phyloP scores from a whole-genome alignment of 2,329 filamentous ascomycete species.

The Trichoderma brevicompactum region DNA sequence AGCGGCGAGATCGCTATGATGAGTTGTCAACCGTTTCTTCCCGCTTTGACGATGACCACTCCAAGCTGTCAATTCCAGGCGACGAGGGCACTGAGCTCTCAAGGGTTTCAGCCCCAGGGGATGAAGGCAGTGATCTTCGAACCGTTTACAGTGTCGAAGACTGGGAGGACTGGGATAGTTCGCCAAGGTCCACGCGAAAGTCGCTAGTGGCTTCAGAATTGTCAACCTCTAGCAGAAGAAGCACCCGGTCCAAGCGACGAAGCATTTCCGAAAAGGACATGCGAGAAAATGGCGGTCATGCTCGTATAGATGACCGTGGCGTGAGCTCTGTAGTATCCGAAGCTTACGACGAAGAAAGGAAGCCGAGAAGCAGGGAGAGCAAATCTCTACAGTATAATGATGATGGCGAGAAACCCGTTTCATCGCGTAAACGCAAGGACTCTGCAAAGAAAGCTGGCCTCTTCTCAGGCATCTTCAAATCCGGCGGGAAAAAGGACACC shows the following conservation, averaged over 20 bases:
- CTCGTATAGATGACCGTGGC: conserved; percentile 45
- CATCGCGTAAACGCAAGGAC: conserved; percentile 45
- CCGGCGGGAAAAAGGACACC: conserved; percentile 35
- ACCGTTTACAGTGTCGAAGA: conserved; percentile 26
- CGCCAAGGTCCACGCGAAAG: conserved; percentile 18
- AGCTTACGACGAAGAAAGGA: conserved; percentile 42
- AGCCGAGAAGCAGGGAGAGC: conserved; percentile 41
- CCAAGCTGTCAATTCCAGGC: conserved; percentile 34
- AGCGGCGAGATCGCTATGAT: conserved; percentile 11
- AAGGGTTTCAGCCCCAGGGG: conserved; percentile 17
- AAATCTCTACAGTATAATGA: conserved; percentile 41
- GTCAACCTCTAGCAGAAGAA: conserved; percentile 46
- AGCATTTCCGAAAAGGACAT: conserved; percentile 45
- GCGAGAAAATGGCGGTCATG: conserved; percentile 41
- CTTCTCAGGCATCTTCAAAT: conserved; percentile 56
- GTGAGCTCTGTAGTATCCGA: conserved; percentile 56
- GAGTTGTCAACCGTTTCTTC: conserved; percentile 35
- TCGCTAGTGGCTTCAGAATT: conserved; percentile 44
- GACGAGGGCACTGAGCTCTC: conserved; percentile 21
- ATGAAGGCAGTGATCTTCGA: conserved; percentile 10
- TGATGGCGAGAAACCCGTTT: conserved; percentile 53
- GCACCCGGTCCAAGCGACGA: conserved; percentile 47
- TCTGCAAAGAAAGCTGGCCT: conserved; percentile 48
- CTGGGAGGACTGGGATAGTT: conserved; percentile 27
- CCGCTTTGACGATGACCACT: conserved; percentile 38